Evolutionary conservation across 2,329 filamentous ascomycete genomes (phyloP).

Genomic region (Immersiporthe knoxdaviesiana): DNA sequence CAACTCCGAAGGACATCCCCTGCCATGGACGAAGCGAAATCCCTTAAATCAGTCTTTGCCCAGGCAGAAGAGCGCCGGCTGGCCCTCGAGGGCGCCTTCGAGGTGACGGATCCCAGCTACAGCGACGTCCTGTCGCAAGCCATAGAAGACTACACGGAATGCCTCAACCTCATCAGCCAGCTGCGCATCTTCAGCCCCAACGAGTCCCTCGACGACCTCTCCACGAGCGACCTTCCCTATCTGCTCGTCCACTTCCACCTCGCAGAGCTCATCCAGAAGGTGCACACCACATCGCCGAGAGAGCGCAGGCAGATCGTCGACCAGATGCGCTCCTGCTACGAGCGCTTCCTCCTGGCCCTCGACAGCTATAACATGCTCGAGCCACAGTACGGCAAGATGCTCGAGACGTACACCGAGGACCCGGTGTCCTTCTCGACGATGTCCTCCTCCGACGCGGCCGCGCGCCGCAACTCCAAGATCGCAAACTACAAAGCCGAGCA

Average conservation of each 20-base stretch:
- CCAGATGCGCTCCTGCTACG: slow-evolving; percentile 71
- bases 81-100: slow-evolving; percentile 64
- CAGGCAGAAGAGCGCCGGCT: slow-evolving; percentile 56
- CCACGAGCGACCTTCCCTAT: slow-evolving; percentile 84
- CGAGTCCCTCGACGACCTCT: slow-evolving; percentile 83
- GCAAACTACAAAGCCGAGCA: slow-evolving; percentile 84
- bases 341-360: slow-evolving; percentile 74
- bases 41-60: slow-evolving; percentile 54
- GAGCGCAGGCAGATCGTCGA: slow-evolving; percentile 67
- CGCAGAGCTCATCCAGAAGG: slow-evolving; percentile 76
- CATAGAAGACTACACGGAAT: slow-evolving; percentile 73
- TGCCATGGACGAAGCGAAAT: slow-evolving; percentile 49
- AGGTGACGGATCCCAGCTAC: slow-evolving; percentile 68
- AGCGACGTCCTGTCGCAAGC: slow-evolving; percentile 68
- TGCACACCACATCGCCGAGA: slow-evolving; percentile 53
- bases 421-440: slow-evolving; percentile 75
- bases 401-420: slow-evolving; percentile 73
- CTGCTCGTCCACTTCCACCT: slow-evolving; percentile 77
- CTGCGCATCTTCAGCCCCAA: slow-evolving; percentile 89
- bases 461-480: slow-evolving; percentile 82
- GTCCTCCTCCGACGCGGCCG: slow-evolving; percentile 61
- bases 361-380: slow-evolving; percentile 79
- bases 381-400: slow-evolving; percentile 66
- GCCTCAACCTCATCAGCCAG: slow-evolving; percentile 67
- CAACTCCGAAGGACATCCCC: slow-evolving; percentile 26